These are phyloP conservation scores for Vitellaria paradoxa DNA, from an alignment of 179 eudicot genomes.

Conservation along the genomic window DNA sequence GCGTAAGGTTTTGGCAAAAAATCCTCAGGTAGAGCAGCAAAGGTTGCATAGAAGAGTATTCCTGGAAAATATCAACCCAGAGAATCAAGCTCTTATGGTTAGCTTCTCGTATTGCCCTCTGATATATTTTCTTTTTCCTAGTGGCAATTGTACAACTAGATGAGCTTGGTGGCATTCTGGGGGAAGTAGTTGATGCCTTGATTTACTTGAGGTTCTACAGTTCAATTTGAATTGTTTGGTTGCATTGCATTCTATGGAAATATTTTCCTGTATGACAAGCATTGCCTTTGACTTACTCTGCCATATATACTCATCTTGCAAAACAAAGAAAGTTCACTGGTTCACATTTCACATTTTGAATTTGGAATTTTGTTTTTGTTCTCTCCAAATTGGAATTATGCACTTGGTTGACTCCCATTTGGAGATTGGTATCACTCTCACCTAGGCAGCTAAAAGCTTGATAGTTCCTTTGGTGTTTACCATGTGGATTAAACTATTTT, in stretches of 20 bases:
- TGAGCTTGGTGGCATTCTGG: not conserved
- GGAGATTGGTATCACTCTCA: not conserved
- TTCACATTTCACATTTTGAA: not conserved
- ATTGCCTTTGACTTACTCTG: too few relatives aligned
- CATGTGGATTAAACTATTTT: not conserved
- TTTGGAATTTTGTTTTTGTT: not conserved
- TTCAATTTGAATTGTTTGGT: not conserved
- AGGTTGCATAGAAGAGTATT: conserved; percentile 51
- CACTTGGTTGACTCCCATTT: too few relatives aligned
- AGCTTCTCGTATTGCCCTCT: conserved; percentile 12
- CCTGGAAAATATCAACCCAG: conserved; percentile 46
- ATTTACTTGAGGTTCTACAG: not conserved
- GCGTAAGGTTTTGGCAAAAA: conserved; percentile 60
- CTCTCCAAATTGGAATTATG: too few relatives aligned
- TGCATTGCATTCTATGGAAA: not conserved
- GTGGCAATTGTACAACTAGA: not conserved
- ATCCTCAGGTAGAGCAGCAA: conserved; percentile 60
- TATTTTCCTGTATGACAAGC: not conserved
- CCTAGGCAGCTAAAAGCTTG: not conserved
- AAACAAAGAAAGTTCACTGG: too few relatives aligned
- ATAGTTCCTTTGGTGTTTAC: not conserved
- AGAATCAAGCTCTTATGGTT: conserved; percentile 55
- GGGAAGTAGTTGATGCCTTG: not conserved
- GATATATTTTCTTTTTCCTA: not conserved
- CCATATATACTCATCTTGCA: too few relatives aligned